Conservation (phyloP, 2,329 filamentous ascomycete genomes). For the Phoma sp. region DNA sequence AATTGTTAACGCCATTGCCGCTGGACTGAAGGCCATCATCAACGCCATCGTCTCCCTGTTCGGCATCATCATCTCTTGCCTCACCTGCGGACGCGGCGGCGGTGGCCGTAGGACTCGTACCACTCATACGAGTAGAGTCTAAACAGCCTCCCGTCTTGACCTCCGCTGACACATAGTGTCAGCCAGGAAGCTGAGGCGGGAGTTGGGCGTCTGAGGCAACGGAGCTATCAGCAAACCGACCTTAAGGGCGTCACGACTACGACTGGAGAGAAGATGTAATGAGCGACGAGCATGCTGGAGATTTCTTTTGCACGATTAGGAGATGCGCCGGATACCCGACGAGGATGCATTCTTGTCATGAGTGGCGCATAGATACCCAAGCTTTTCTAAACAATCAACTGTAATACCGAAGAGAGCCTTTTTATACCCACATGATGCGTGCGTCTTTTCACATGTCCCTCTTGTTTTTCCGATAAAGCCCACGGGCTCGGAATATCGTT, state of each 20-base stretch:
- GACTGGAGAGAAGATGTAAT: slow-evolving; percentile 6
- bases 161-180: slow-evolving; percentile 15
- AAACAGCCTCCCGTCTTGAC: slow-evolving; percentile 29
- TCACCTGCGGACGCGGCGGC: slow-evolving; percentile 55
- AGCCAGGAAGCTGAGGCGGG: slow-evolving; percentile 25
- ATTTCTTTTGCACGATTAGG: slow-evolving; percentile 18
- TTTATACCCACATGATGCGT: too few relatives aligned
- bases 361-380: slow-evolving; percentile 33
- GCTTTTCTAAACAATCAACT: slow-evolving; percentile 23
- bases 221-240: slow-evolving; percentile 1
- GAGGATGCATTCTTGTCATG: slow-evolving; percentile 24
- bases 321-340: slow-evolving; percentile 17
- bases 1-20: slow-evolving; percentile 54
- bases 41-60: slow-evolving; percentile 58
- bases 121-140: slow-evolving; percentile 49
- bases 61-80: slow-evolving; percentile 56
- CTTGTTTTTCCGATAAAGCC: too few relatives aligned
- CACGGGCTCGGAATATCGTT: too few relatives aligned
- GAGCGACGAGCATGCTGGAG: slow-evolving; percentile 15
- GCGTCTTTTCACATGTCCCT: too few relatives aligned
- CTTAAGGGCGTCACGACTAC: not conserved
- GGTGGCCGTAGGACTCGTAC: slow-evolving; percentile 44
- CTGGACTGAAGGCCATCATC: slow-evolving; percentile 55
- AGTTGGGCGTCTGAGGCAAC: slow-evolving; percentile 19
- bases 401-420: slow-evolving; percentile 12